Evolutionary conservation across 768 basidiomycete species (phyloP).

Genomic region (Hemileccinum rubropunctum): DNA sequence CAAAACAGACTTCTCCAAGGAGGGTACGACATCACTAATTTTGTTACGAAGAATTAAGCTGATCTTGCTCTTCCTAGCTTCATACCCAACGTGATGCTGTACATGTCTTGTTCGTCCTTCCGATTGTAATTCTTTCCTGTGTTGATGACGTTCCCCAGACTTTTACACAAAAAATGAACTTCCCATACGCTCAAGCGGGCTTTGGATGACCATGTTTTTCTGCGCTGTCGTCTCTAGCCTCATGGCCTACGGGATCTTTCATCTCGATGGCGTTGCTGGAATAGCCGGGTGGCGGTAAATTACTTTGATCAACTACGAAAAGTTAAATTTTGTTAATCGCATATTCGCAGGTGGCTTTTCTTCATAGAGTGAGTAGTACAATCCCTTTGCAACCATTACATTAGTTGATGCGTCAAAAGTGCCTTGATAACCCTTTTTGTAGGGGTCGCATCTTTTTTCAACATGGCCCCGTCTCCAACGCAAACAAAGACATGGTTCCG

Average conservation of each 20-base stretch:
- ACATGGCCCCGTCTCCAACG: conserved; percentile 59
- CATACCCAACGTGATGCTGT: conserved; percentile 58
- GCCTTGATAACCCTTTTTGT: conserved; percentile 45
- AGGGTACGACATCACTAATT: conserved; percentile 32
- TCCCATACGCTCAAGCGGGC: conserved; percentile 51
- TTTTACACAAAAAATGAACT: conserved; percentile 62
- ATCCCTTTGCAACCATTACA: not conserved
- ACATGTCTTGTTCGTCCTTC: conserved; percentile 49
- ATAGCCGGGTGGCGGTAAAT: conserved; percentile 15
- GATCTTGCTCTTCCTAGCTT: conserved; percentile 32
- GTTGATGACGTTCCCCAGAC: not conserved
- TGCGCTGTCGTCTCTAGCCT: conserved; percentile 59
- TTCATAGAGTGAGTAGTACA: conserved; percentile 30
- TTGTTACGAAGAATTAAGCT: not conserved
- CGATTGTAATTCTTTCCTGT: too few relatives aligned
- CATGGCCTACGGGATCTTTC: conserved; percentile 60
- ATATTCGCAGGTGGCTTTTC: conserved; percentile 35
- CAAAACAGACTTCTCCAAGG: conserved; percentile 36
- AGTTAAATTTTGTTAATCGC: not conserved
- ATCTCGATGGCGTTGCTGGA: conserved; percentile 7
- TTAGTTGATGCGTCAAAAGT: not conserved
- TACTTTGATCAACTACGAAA: conserved; percentile 3
- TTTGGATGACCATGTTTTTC: conserved; percentile 62
- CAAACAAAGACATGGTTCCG: conserved; percentile 58
- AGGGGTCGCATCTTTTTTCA: conserved; percentile 54